Percentiles rank a stretch among this genome's conserved stretches.
phyloP scores from a whole-genome alignment of 106 monocot species.

The Hemerocallis citrina region DNA sequence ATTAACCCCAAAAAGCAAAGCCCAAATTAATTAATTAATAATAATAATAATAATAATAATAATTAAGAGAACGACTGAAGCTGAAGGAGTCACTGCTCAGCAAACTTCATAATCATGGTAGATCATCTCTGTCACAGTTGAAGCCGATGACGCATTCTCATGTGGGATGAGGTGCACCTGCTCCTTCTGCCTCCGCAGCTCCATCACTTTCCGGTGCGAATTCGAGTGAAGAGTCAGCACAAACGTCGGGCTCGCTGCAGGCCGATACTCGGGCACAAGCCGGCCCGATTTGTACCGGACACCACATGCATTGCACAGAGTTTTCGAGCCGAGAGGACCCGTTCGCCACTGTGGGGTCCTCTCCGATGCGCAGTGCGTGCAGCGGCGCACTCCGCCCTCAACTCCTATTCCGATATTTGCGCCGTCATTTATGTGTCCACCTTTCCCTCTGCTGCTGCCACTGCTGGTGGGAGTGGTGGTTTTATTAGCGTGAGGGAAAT shows the following conservation, averaged over 20 bases:
- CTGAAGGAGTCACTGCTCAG: no score
- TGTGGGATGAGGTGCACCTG: no score
- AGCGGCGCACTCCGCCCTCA: background rate
- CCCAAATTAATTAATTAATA: no score
- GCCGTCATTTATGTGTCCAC: background rate
- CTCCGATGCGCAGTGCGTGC: slow-evolving; percentile 12
- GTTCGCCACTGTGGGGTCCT: slow-evolving; percentile 10
- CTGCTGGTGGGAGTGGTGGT: background rate
- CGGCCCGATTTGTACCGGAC: slow-evolving; percentile 7
- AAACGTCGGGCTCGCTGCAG: slow-evolving; percentile 4
- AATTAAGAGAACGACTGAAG: no score
- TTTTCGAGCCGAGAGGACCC: slow-evolving; percentile 6
- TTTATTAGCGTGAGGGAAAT: slow-evolving; percentile 20
- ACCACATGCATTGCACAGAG: slow-evolving; percentile 7
- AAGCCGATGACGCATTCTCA: no score
- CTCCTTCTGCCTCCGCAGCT: slow-evolving; percentile 9
- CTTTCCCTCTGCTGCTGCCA: slow-evolving; percentile 11
- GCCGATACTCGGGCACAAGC: slow-evolving; percentile 10
- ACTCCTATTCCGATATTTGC: background rate
- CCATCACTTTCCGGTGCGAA: slow-evolving; percentile 9
- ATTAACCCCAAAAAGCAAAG: no score
- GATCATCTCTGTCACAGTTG: no score
- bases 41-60: no score
- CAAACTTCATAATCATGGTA: no score
- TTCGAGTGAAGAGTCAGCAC: slow-evolving; percentile 10